Evolutionary conservation across 768 basidiomycete species (phyloP), one percentile per base, ranked within the genome.

Genomic region (Xerocomellus amylosporus): DNA sequence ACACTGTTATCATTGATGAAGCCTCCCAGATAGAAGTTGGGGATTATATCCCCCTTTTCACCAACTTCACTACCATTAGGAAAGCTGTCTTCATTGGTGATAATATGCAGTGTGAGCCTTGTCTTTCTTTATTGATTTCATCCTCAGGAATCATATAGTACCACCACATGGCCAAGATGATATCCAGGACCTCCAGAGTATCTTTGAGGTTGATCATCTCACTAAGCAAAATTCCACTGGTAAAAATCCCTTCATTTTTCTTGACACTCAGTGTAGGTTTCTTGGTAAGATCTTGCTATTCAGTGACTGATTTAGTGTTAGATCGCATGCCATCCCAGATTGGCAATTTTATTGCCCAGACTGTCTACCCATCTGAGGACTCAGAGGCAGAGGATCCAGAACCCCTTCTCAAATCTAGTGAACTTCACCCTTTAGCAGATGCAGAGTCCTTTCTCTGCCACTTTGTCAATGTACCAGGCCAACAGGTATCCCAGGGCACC

Each of bases 291-390:
- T 40, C 9, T 49, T 54, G 3, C 1, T 10, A 26, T 51, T 13
- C 2, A 30, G 46, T 26, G 26, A 24, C 34, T 67, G 28, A 59
- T 52, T 41, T 34, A 47, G 13, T 42, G 22, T 53, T 52, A 93
- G 91, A 93, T 60, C 83, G 91, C 1, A 90, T 93, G 88, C 90
- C 90, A 48, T 82, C 85, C 47, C 82, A 88, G 58, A 85, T 91
- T 74, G 88, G 90, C 22, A 61, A 75, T 4, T 83, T 90, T 41
- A 87, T 93, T 38, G 91, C 88, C 19, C 63, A 78, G 51, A 74
- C 75, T 52, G 75, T 93, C 4, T 93, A 93, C 73, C 71, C 85
- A 22, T 62, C 71, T 14, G 63, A 82, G 59, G 44, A 48, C 9
- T 15, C 24, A 30, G 40, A 81, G 58, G 17, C 43, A 30, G 40